Conservation (phyloP, 306 rosid species). For the Mucuna pruriens region DNA sequence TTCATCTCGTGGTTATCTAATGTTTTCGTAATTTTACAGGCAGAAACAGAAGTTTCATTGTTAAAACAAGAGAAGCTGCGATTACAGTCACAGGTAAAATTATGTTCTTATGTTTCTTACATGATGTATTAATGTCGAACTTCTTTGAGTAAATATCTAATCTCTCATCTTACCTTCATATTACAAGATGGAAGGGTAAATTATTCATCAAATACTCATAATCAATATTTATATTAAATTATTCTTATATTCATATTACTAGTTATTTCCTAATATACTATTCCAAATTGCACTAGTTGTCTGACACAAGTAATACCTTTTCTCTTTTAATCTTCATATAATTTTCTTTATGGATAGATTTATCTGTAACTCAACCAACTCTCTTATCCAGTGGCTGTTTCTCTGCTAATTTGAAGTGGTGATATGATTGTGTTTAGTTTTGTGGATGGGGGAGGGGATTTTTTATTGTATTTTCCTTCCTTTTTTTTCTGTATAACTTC, state of each 20-base stretch:
- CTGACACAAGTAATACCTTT: neutral
- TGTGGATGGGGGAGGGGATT: neutral
- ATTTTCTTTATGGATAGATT: neutral
- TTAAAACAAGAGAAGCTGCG: conserved; percentile 87
- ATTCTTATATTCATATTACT: neutral
- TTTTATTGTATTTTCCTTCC: neutral
- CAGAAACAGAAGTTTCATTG: conserved; percentile 88
- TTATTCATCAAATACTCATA: neutral
- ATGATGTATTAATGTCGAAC: neutral
- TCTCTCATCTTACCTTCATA: neutral
- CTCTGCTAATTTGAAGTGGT: neutral
- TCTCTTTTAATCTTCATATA: neutral
- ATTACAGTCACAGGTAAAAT: conserved; percentile 79
- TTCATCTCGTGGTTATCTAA: conserved; percentile 19
- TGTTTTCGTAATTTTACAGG: conserved; percentile 55
- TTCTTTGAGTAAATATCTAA: neutral
- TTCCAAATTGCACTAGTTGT: neutral
- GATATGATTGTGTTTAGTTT: neutral
- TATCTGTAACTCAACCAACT: neutral
- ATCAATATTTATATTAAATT: neutral
- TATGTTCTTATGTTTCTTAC: neutral
- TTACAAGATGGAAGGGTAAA: neutral
- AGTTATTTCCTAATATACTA: neutral
- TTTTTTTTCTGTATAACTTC: neutral
- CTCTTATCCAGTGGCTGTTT: neutral